Percentiles rank a stretch among this genome's conserved stretches.
phyloP scores from a whole-genome alignment of 371 early-diverging fungal genomes.

The Circinella umbellata region DNA sequence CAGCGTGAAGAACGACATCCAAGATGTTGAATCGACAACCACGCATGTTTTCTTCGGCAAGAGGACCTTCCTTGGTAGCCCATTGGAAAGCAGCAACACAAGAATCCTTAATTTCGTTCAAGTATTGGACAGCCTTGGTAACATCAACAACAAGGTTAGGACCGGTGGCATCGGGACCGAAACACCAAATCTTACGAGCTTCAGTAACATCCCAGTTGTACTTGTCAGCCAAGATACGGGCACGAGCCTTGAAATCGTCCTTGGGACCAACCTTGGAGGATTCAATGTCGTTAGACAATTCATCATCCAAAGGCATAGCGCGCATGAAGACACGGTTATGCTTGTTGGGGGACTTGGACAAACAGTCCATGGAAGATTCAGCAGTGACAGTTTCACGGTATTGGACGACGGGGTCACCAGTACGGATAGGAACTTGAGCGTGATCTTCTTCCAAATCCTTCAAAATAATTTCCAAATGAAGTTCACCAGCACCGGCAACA shows the following conservation, averaged over 20 bases:
- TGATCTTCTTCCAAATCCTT: constrained; percentile 99
- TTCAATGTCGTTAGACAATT: constrained; percentile 87
- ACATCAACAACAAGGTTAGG: constrained; percentile 94
- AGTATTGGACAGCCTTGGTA: constrained; percentile 99
- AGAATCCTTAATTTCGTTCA: constrained; percentile 99
- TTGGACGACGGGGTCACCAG: constrained; percentile 96
- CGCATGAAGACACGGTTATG: constrained; percentile 99
- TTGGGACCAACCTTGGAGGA: constrained; percentile 86
- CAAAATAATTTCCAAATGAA: constrained; percentile 99
- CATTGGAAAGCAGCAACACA: constrained; percentile 95
- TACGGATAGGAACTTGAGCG: constrained; percentile 95
- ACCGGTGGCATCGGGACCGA: constrained; percentile 97
- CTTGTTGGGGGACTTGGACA: constrained; percentile 99
- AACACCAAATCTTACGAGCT: constrained; percentile 99
- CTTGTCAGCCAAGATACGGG: constrained; percentile 91
- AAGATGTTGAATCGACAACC: constrained; percentile 98
- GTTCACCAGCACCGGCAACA: constrained; percentile 99
- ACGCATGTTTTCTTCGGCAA: constrained; percentile 97
- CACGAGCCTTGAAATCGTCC: constrained; percentile 97
- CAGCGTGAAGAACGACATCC: constrained; percentile 98
- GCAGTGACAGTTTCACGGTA: constrained; percentile 96
- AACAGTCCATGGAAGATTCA: constrained; percentile 78
- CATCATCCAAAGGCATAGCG: constrained; percentile 90
- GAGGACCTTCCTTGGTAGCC: constrained; percentile 95
- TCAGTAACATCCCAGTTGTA: constrained; percentile 97